These are phyloP conservation scores for Cyclaneusma minus DNA, from an alignment of 2,329 filamentous ascomycete genomes.

Conservation along the genomic window DNA sequence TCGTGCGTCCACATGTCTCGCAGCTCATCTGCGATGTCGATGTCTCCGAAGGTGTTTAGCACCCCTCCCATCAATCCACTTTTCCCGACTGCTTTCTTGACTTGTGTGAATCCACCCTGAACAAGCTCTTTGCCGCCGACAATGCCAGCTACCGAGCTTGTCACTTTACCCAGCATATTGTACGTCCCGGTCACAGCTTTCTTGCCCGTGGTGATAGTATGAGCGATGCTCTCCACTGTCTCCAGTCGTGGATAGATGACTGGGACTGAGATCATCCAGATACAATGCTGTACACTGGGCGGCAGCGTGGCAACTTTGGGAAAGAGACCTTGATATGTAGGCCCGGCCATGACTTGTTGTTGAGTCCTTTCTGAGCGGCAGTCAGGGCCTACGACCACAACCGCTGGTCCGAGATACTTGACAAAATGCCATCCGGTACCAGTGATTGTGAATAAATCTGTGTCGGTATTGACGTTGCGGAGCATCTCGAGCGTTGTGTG, in stretches of 20 bases:
- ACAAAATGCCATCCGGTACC: conserved; percentile 98
- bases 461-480: conserved; percentile 73
- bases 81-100: conserved; percentile 95
- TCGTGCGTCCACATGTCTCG: conserved; percentile 98
- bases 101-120: conserved; percentile 78
- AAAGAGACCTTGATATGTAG: conserved; percentile 94
- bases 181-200: conserved; percentile 94
- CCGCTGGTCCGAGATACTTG: conserved; percentile 84
- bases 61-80: conserved; percentile 90
- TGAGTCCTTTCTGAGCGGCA: conserved; percentile 84
- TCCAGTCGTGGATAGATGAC: conserved; percentile 84
- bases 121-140: conserved; percentile 92
- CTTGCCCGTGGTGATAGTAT: conserved; percentile 87
- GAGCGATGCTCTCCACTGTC: conserved; percentile 77
- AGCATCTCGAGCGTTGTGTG: conserved; percentile 92
- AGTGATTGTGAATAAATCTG: conserved; percentile 90
- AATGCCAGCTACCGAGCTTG: conserved; percentile 85
- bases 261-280: conserved; percentile 91
- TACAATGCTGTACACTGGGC: conserved; percentile 85
- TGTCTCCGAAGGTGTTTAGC: conserved; percentile 88
- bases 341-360: conserved; percentile 83
- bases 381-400: conserved; percentile 81
- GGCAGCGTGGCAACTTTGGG: conserved; percentile 86
- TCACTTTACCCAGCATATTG: conserved; percentile 89
- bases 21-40: conserved; percentile 86